These are phyloP conservation scores for Ophiocordyceps robertsii DNA, from an alignment of 2,329 filamentous ascomycete species.

Conservation along the genomic window DNA sequence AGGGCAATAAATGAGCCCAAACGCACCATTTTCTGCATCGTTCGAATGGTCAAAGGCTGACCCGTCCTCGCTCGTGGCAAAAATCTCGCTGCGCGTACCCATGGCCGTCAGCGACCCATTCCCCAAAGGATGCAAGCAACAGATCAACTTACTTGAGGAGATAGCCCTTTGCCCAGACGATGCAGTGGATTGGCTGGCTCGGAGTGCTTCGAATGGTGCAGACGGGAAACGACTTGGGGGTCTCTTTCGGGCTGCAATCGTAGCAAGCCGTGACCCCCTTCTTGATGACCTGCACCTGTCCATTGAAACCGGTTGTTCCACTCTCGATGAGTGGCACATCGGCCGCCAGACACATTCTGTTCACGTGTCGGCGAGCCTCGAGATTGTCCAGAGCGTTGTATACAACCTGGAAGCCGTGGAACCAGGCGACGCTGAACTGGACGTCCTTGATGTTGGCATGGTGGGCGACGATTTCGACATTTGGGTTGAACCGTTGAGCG, in stretches of 20 bases:
- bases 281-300: constrained; percentile 93
- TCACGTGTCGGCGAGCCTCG: constrained; percentile 86
- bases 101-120: not conserved
- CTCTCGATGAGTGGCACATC: constrained; percentile 88
- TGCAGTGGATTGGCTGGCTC: constrained; percentile 94
- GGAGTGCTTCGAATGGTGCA: constrained; percentile 96
- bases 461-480: constrained; percentile 73
- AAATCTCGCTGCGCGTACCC: constrained; percentile 48
- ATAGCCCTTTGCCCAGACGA: constrained; percentile 97
- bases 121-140: too few species aligned
- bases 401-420: constrained; percentile 66
- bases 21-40: constrained; percentile 63
- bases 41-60: constrained; percentile 66
- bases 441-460: constrained; percentile 91
- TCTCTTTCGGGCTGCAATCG: constrained; percentile 81
- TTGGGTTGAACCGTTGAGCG: constrained; percentile 79
- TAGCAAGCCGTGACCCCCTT: constrained; percentile 90
- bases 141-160: constrained; percentile 53
- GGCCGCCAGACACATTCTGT: constrained; percentile 91
- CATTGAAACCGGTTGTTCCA: constrained; percentile 94
- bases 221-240: constrained; percentile 85
- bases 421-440: constrained; percentile 81
- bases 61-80: constrained; percentile 82
- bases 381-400: constrained; percentile 98
- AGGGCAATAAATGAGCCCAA: too few species aligned